Base-by-base conservation (phyloP, 164 flowering plant species). In the Stephania cephalantha region DNA sequence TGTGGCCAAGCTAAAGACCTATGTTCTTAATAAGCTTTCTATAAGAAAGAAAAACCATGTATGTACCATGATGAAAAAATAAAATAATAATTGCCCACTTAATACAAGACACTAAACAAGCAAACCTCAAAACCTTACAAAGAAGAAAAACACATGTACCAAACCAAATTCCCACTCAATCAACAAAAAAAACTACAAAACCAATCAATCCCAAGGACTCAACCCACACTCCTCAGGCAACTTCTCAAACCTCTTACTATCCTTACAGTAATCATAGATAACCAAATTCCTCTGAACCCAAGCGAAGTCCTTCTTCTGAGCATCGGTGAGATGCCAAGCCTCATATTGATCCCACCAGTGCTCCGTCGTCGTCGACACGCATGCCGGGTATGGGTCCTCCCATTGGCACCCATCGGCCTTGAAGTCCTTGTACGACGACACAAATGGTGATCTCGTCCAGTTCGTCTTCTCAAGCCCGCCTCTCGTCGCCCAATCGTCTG, bases 401-500 rank as follows among this genome's bases (percentile, higher is more conserved):
- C 98, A 91, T 63, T 85, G 90, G 79, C 99, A 95, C 6, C 81
- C 97, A 31, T 95, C 98, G 0, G 85, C 93, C 8, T 75, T 86
- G 86, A 90, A 93, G 46, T 95, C 97, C 83, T 81, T 87, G 84
- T 91, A 95, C 4, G 97, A 83, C 1, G 99, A 95, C 55, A 95
- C 93, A 50, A 93, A 95, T n/a, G 98, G 97, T 2, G 92, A 90
- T n/a, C 83, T 86, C 52, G 82, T 90, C 99, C 99, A 95, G 78
- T 95, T 86, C 2, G 97, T 93, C 84, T 95, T 93, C 86, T 91
- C 99, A 2, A 93, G 85, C 0, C 99, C 99, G 6, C 99, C 98
- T 52, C 98, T 85, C n/a, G 98, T 95, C 0, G 97, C 98, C 97
- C 98, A 95, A 46, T 90, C 95, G 22, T 95, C 97, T 0, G 98